Evolutionary conservation across 371 early-diverging fungal species (phyloP).

Genomic region (Globomyces sp.): DNA sequence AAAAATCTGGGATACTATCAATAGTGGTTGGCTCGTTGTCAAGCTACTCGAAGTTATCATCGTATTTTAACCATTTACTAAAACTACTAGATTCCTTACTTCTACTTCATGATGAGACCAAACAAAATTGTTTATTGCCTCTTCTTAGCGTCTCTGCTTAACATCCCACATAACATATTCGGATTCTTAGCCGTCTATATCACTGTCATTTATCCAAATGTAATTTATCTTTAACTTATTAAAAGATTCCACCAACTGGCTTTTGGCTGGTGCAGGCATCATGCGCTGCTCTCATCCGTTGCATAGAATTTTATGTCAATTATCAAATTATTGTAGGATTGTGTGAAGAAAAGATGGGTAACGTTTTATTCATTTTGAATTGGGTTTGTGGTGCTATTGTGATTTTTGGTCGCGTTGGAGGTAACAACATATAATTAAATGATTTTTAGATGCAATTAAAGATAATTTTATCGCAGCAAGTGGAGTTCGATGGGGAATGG

Average conservation of each 20-base stretch:
- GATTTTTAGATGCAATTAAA: neutral
- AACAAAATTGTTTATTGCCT: neutral
- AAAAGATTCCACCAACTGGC: neutral
- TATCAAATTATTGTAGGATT: neutral
- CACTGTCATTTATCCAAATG: neutral
- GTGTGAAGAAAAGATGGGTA: neutral
- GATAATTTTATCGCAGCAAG: neutral
- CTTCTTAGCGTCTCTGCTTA: neutral
- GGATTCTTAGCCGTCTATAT: neutral
- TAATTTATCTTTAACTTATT: too few species aligned
- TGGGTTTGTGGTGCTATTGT: neutral
- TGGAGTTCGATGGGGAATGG: neutral
- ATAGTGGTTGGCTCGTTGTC: too few species aligned
- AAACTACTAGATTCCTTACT: neutral
- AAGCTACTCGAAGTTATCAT: too few species aligned
- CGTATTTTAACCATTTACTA: too few species aligned
- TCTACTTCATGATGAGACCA: neutral
- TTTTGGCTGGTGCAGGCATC: neutral
- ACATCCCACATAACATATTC: neutral
- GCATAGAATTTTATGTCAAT: neutral
- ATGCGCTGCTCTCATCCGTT: neutral
- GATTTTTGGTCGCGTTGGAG: conserved; percentile 2
- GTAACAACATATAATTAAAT: neutral
- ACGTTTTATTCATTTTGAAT: neutral
- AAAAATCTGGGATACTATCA: too few species aligned